A percentile compares a stretch with the other conserved stretches of the same genome.
phyloP scores from a whole-genome alignment of 768 basidiomycete genomes.

The Russula brevipes region DNA sequence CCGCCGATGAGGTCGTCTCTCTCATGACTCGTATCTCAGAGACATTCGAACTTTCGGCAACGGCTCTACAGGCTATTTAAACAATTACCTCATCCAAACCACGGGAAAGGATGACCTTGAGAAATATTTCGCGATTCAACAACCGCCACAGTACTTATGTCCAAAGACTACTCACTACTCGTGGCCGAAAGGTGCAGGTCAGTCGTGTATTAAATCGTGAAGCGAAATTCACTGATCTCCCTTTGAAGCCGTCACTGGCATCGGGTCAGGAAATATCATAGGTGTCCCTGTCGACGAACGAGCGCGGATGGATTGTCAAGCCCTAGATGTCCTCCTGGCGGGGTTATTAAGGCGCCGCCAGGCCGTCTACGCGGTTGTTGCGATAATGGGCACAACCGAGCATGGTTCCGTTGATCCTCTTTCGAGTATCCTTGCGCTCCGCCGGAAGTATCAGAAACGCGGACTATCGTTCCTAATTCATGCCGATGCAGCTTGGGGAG shows the following conservation, averaged over 20 bases:
- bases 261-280: conserved; percentile 39
- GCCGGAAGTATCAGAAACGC: conserved; percentile 30
- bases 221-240: not conserved
- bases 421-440: conserved; percentile 34
- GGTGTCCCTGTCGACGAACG: conserved; percentile 34
- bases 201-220: conserved; percentile 15
- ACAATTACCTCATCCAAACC: conserved; percentile 35
- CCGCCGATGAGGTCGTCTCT: conserved; percentile 32
- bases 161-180: conserved; percentile 40
- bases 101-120: conserved; percentile 34
- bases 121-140: conserved; percentile 27
- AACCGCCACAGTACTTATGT: conserved; percentile 30
- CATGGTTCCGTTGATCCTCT: conserved; percentile 43
- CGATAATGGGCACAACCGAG: conserved; percentile 42
- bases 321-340: conserved; percentile 30
- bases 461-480: conserved; percentile 41
- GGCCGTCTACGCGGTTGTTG: conserved; percentile 41
- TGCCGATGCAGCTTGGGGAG: conserved; percentile 46
- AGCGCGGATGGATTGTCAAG: conserved; percentile 35
- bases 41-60: conserved; percentile 35
- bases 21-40: conserved; percentile 34
- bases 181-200: conserved; percentile 46
- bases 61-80: conserved; percentile 32
- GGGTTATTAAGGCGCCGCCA: conserved; percentile 32
- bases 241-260: conserved; percentile 38